Evolutionary conservation across 441 rosid genomes (phyloP).

Genomic region (Croton laevigatus): DNA sequence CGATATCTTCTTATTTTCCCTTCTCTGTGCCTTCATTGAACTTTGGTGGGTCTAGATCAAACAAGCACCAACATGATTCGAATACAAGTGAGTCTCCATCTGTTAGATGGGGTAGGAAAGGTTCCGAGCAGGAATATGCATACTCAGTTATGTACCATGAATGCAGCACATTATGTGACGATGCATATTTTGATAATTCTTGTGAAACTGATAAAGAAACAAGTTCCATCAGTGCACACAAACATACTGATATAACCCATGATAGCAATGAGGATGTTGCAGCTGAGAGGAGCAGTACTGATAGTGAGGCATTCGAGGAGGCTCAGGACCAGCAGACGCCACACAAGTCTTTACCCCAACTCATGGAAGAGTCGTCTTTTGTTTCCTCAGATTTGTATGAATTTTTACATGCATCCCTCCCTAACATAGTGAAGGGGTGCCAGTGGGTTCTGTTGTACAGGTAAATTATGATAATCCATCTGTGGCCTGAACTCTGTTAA

Average conservation of each 20-base stretch:
- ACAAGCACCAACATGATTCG: slow-evolving; percentile 33
- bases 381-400: slow-evolving; percentile 65
- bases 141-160: slow-evolving; percentile 28
- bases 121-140: slow-evolving; percentile 31
- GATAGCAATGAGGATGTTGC: slow-evolving; percentile 24
- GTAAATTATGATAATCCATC: slow-evolving; percentile 37
- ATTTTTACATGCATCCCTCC: slow-evolving; percentile 73
- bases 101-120: slow-evolving; percentile 32
- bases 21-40: slow-evolving; percentile 38
- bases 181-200: slow-evolving; percentile 21
- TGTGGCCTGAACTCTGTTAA: slow-evolving; percentile 16
- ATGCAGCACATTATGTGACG: slow-evolving; percentile 22
- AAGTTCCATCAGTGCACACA: slow-evolving; percentile 17
- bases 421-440: slow-evolving; percentile 85
- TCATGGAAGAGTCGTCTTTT: slow-evolving; percentile 59
- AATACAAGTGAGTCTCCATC: slow-evolving; percentile 36
- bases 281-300: slow-evolving; percentile 40
- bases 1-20: slow-evolving; percentile 53
- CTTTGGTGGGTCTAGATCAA: slow-evolving; percentile 36
- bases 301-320: slow-evolving; percentile 46
- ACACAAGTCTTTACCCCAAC: slow-evolving; percentile 38
- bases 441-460: slow-evolving; percentile 86
- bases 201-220: slow-evolving; percentile 23
- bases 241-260: slow-evolving; percentile 17
- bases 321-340: slow-evolving; percentile 40